Evolutionary conservation across 2,329 filamentous ascomycete genomes (phyloP).

Genomic region (Metarhizium rileyi): DNA sequence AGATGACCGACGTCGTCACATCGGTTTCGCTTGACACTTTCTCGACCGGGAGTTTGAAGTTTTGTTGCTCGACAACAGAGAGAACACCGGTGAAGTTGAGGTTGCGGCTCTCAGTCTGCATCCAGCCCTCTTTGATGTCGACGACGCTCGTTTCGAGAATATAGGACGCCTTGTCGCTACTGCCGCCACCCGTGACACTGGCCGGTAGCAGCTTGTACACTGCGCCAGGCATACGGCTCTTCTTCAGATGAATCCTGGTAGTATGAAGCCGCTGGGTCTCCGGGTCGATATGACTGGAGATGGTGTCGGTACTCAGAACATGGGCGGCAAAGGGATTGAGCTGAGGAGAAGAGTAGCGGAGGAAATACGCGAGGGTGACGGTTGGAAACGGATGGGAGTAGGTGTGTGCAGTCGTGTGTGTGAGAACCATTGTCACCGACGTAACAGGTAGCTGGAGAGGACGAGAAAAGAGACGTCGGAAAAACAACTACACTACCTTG

Average conservation of each 20-base stretch:
- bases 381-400: conserved; percentile 77
- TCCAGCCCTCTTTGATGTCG: conserved; percentile 71
- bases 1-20: conserved; percentile 64
- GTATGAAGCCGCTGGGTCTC: conserved; percentile 67
- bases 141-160: conserved; percentile 74
- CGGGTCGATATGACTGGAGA: conserved; percentile 63
- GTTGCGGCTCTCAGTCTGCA: conserved; percentile 73
- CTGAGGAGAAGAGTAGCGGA: conserved; percentile 65
- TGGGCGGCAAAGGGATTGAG: conserved; percentile 73
- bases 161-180: conserved; percentile 62
- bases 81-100: conserved; percentile 75
- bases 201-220: conserved; percentile 67
- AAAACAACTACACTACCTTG: conserved; percentile 9
- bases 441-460: not conserved
- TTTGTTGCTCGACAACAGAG: conserved; percentile 67
- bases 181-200: conserved; percentile 54
- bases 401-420: conserved; percentile 56
- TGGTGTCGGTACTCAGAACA: conserved; percentile 75
- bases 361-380: conserved; percentile 81
- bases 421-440: conserved; percentile 46
- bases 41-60: conserved; percentile 42
- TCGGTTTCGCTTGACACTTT: conserved; percentile 40
- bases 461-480: not conserved
- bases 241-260: conserved; percentile 72
- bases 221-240: conserved; percentile 64